These are phyloP conservation scores for Sporothrix sp. DNA, from an alignment of 2,329 filamentous ascomycete species.

Conservation along the genomic window DNA sequence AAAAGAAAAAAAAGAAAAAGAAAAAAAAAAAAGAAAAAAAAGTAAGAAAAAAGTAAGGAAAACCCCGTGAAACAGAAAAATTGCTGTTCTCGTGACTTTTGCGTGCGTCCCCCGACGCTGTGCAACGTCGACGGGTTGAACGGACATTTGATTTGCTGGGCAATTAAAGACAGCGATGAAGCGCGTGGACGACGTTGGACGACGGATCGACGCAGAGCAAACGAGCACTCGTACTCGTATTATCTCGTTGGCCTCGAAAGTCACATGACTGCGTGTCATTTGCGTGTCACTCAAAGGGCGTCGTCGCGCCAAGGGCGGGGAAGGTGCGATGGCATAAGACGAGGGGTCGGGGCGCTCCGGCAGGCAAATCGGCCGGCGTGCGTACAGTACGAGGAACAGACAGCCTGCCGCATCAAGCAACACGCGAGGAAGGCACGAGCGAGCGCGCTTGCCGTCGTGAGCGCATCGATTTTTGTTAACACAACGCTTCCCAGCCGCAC, in stretches of 20 bases:
- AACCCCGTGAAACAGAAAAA: not conserved
- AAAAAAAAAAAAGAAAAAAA: not conserved
- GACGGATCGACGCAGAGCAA: not conserved
- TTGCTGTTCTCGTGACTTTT: not conserved
- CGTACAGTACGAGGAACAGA: no score
- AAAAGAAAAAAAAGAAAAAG: no score
- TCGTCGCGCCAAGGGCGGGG: conserved; percentile 1
- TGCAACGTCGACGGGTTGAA: not conserved
- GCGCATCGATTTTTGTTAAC: no score
- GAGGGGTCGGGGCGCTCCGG: not conserved
- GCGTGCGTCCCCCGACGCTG: not conserved
- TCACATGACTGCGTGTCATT: conserved; percentile 14
- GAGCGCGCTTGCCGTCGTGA: no score
- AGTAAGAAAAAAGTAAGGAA: not conserved
- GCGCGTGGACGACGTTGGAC: not conserved
- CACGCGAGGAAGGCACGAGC: no score
- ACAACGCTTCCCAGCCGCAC: no score
- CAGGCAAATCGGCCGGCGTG: no score
- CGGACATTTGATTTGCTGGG: no score
- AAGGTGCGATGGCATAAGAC: not conserved
- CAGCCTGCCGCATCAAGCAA: no score
- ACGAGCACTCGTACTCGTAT: not conserved
- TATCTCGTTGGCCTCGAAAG: not conserved
- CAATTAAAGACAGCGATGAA: no score
- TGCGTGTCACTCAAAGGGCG: conserved; percentile 10